A percentile compares a stretch with the other conserved stretches of the same genome.
Evolutionary conservation across 345 rosid species (phyloP).

Genomic region (Brassica napus): Da-Ae NC_063439.1:7981501-7982000

Average conservation of each 20-base stretch:
- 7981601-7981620: not conserved
- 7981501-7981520: not conserved
- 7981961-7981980: slow-evolving; percentile 36
- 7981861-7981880: slow-evolving; percentile 28
- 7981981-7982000: not conserved
- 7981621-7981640: not conserved
- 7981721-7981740: not conserved
- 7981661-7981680: not conserved
- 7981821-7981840: not conserved
- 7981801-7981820: not conserved
- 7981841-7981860: slow-evolving; percentile 39
- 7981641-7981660: not conserved
- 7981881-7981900: slow-evolving; percentile 11
- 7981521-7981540: not conserved
- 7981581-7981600: not conserved
- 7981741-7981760: not conserved
- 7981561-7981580: not conserved
- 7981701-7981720: not conserved
- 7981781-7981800: not conserved
- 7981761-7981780: not conserved
- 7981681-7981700: not conserved
- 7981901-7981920: slow-evolving; percentile 40
- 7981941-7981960: slow-evolving; percentile 52
- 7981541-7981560: not conserved
- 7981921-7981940: slow-evolving; percentile 57